Base-by-base conservation (phyloP, 768 basidiomycete genomes). In the Bullera alba region DNA sequence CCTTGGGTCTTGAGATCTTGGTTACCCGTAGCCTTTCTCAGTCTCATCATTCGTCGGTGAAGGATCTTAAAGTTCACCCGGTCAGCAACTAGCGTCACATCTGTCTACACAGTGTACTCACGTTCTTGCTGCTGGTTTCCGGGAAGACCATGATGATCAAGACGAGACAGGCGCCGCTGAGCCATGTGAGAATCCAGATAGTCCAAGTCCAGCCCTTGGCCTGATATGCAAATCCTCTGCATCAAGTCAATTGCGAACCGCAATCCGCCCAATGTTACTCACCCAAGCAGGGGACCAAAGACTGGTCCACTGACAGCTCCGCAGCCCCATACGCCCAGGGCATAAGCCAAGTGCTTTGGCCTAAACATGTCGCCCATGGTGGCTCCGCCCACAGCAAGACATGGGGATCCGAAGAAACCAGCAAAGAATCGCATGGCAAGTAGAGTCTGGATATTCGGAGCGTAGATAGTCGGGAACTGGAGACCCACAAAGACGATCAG, bases 351-450 rank as follows among this genome's bases (percentile, higher is more conserved):
- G 29, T 61, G 55, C 21, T 59, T 46, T 1, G 53, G 37, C 2
- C 47, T 43, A 32, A 53, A 63, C 22, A 63, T 61, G 46, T 67
- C 65, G 15, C 50, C 52, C 10, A 67, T 35, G 2, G 58, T 58
- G 10, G 65, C 65, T 56, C 64, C 61, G 27, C 61, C 65, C 4
- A 60, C 60, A 19, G 65, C 65, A 2, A 67, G 34, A 12, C 56
- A 54, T 12, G 65, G 65, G 10, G 52, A 54, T 4, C 61, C 59
- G 23, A 61, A 48, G 50, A 67, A 67, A 7, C 65, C 65, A 29
- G 61, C 48, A 14, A 67, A 36, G 32, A 56, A 59, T n/a, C 65
- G 47, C 19, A 62, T 27, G 7, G 60, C 54, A 21, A 51, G 48
- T 19, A 67, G 53, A 4, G 56, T 55, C 12, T 53, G 51, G 35